Conservation (phyloP, 2,329 filamentous ascomycete species). For the Clarireedia homoeocarpa region DNA sequence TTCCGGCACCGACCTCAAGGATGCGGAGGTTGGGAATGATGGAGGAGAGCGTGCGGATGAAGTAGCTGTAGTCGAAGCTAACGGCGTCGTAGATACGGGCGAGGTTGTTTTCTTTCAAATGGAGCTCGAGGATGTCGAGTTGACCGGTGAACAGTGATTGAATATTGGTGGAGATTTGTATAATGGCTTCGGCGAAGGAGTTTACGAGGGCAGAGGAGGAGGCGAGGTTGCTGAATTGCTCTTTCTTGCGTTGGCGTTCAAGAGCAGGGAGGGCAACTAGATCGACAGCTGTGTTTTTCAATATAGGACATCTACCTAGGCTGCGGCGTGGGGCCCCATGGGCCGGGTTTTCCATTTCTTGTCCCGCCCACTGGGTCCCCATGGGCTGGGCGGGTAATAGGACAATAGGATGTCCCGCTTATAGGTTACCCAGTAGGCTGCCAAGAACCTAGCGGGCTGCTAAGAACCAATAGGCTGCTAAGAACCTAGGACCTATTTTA, state of each 20-base stretch:
- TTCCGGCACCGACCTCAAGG: slow-evolving; percentile 27
- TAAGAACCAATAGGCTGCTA: too few relatives aligned
- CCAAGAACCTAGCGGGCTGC: too few relatives aligned
- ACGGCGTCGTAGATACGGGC: not conserved
- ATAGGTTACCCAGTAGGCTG: too few relatives aligned
- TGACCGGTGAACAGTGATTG: not conserved
- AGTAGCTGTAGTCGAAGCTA: not conserved
- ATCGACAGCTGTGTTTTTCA: not conserved
- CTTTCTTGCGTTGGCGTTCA: slow-evolving; percentile 12
- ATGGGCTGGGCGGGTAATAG: too few relatives aligned
- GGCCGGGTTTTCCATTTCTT: too few relatives aligned
- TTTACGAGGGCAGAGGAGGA: not conserved
- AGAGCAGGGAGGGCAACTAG: slow-evolving; percentile 7
- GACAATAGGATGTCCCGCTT: too few relatives aligned
- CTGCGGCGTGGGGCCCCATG: too few relatives aligned
- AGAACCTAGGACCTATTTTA: too few relatives aligned
- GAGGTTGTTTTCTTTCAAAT: not conserved
- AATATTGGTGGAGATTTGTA: not conserved
- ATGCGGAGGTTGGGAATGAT: slow-evolving; percentile 26
- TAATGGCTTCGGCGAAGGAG: not conserved
- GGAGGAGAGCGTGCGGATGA: not conserved
- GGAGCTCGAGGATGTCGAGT: not conserved
- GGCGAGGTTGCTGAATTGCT: too few relatives aligned
- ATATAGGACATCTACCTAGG: too few relatives aligned
- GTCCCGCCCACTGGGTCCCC: too few relatives aligned